Conservation (phyloP, 169 alveolate species). For the Plasmodium falciparum region DNA sequence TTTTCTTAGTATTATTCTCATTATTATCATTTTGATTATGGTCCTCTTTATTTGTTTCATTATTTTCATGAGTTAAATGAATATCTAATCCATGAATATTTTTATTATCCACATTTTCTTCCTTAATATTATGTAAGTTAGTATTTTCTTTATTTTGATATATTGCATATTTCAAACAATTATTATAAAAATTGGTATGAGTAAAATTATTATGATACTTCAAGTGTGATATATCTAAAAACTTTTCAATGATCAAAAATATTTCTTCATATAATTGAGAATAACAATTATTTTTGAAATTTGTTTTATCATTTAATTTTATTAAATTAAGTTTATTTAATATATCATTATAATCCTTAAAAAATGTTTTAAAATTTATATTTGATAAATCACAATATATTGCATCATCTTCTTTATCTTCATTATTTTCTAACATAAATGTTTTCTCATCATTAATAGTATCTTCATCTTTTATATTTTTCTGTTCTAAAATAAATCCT, state of each 20-base stretch:
- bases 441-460: conserved; percentile 28
- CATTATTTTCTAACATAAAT: neutral
- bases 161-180: neutral
- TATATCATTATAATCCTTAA: conserved; percentile 42
- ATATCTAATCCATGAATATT: neutral
- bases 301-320: conserved; percentile 35
- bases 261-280: conserved; percentile 52
- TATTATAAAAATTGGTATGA: conserved; percentile 61
- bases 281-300: conserved; percentile 33
- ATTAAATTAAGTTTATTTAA: conserved; percentile 35
- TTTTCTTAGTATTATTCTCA: neutral
- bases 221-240: conserved; percentile 45
- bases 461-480: conserved; percentile 40
- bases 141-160: neutral
- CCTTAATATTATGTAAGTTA: neutral
- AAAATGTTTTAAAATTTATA: conserved; percentile 34
- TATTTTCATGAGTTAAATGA: neutral
- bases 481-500: conserved; percentile 9
- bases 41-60: neutral
- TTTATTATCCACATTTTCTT: too few relatives aligned
- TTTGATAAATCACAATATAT: conserved; percentile 19
- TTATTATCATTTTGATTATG: neutral
- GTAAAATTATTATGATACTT: conserved; percentile 62
- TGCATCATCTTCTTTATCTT: conserved; percentile 2
- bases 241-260: conserved; percentile 29